Conservation (phyloP, 2,329 filamentous ascomycete genomes). For the Penicillium palitans region DNA sequence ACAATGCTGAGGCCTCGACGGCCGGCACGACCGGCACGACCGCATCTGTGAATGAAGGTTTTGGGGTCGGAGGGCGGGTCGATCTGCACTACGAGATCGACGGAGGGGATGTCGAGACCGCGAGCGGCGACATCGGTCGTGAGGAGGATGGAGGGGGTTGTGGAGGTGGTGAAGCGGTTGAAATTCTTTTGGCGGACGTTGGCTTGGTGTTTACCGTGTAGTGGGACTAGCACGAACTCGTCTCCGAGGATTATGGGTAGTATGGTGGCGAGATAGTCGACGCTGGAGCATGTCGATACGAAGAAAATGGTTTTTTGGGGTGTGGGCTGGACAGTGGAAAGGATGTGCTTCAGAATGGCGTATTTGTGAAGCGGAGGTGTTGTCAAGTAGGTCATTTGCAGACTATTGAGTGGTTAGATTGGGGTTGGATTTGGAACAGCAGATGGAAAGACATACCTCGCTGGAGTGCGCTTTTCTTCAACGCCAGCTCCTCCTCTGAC, state of each 20-base stretch:
- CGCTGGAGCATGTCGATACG: conserved; percentile 87
- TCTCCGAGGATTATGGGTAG: conserved; percentile 70
- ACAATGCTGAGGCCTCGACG: conserved; percentile 79
- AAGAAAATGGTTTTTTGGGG: conserved; percentile 90
- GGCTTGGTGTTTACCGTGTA: conserved; percentile 89
- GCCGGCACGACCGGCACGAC: conserved; percentile 63
- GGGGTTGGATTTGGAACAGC: neutral
- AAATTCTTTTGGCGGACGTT: conserved; percentile 90
- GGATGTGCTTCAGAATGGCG: conserved; percentile 68
- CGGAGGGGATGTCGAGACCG: conserved; percentile 86
- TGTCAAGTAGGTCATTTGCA: conserved; percentile 86
- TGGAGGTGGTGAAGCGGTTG: conserved; percentile 71
- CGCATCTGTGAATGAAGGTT: conserved; percentile 68
- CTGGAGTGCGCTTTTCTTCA: conserved; percentile 84
- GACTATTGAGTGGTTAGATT: conserved; percentile 44
- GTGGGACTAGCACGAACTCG: conserved; percentile 68
- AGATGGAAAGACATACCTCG: conserved; percentile 50
- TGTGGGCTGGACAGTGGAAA: conserved; percentile 67
- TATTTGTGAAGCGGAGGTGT: conserved; percentile 78
- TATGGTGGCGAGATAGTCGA: conserved; percentile 88
- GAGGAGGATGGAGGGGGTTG: conserved; percentile 75
- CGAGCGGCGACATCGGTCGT: conserved; percentile 92
- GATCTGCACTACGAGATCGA: conserved; percentile 87
- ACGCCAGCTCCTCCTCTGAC: conserved; percentile 75
- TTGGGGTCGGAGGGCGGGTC: conserved; percentile 87